Conservation (phyloP, 1,284 basidiomycete genomes). For the Ustilago nuda region DNA sequence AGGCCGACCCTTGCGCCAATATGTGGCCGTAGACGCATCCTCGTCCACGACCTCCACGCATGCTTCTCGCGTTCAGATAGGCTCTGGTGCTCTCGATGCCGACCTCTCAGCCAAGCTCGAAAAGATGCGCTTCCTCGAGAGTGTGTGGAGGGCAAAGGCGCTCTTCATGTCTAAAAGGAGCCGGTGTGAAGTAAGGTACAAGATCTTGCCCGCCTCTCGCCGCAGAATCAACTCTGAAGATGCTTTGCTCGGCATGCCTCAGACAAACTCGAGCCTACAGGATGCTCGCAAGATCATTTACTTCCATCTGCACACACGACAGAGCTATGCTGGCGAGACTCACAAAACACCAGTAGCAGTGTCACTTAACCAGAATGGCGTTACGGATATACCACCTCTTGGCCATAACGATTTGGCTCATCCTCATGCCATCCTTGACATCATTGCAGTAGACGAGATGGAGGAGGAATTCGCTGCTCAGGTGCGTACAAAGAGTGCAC, state of each 20-base stretch:
- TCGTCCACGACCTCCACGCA: slow-evolving; percentile 10
- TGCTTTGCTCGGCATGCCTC: slow-evolving; percentile 6
- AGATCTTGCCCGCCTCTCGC: slow-evolving; percentile 36
- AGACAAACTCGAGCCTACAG: slow-evolving; percentile 8
- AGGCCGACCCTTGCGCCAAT: slow-evolving; percentile 54
- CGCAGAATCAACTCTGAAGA: slow-evolving; percentile 15
- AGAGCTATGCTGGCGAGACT: slow-evolving; percentile 42
- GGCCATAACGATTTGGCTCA: slow-evolving; percentile 38
- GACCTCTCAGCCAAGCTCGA: slow-evolving; percentile 54
- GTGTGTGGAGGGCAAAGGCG: slow-evolving; percentile 65
- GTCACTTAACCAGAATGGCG: slow-evolving; percentile 3
- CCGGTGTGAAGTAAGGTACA: slow-evolving; percentile 54
- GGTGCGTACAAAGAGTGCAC: slow-evolving; percentile 39
- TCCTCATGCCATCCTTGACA: slow-evolving; percentile 53
- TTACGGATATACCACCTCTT: not conserved
- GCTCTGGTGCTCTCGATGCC: slow-evolving; percentile 20
- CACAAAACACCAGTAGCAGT: slow-evolving; percentile 43
- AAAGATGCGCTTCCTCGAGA: slow-evolving; percentile 66
- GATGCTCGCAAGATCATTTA: slow-evolving; percentile 55
- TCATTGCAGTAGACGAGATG: slow-evolving; percentile 51
- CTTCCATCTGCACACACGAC: slow-evolving; percentile 55
- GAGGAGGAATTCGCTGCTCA: slow-evolving; percentile 40
- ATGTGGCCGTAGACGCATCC: slow-evolving; percentile 49
- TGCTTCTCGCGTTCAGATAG: slow-evolving; percentile 18
- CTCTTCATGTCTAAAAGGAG: slow-evolving; percentile 53